These are phyloP conservation scores for Penicillium crystallinum DNA, from an alignment of 495 filamentous ascomycete genomes.

Conservation along the genomic window DNA sequence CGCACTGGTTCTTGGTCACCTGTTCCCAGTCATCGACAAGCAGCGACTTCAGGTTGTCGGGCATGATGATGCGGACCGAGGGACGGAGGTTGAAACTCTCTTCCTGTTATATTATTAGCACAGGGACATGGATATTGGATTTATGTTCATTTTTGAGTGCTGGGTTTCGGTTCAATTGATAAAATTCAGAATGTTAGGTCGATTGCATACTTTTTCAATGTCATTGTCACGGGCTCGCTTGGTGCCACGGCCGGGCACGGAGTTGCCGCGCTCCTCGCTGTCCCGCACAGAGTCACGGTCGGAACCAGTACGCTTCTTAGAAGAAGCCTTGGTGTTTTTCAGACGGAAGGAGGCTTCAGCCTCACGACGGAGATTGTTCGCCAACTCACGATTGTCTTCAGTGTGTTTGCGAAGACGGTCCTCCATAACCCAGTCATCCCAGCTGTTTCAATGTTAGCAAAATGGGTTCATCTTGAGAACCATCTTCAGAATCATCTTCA, in stretches of 20 bases:
- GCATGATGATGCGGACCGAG: constrained; percentile 70
- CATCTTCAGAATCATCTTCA: background rate
- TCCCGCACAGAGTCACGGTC: constrained; percentile 75
- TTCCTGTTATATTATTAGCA: constrained; percentile 56
- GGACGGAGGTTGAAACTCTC: constrained; percentile 75
- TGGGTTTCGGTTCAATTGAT: background rate
- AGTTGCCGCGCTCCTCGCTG: constrained; percentile 78
- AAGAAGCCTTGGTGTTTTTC: constrained; percentile 36
- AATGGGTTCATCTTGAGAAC: background rate
- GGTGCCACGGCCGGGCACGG: constrained; percentile 57
- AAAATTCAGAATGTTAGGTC: background rate
- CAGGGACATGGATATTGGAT: too few relatives aligned
- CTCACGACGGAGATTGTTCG: constrained; percentile 45
- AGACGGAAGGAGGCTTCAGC: constrained; percentile 37
- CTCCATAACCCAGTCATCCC: constrained; percentile 97
- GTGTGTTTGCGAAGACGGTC: constrained; percentile 92
- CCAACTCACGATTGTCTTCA: constrained; percentile 87
- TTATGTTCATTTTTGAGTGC: background rate
- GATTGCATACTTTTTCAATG: constrained; percentile 67
- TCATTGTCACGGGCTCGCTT: constrained; percentile 78
- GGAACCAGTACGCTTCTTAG: constrained; percentile 62
- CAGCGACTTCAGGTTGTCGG: constrained; percentile 80
- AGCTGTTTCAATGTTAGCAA: constrained; percentile 45
- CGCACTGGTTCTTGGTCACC: constrained; percentile 85
- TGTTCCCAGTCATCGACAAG: constrained; percentile 99